Base-by-base conservation (phyloP, 192 early-diverging fungal species). In the Phycomyces blakesleeanus region DNA sequence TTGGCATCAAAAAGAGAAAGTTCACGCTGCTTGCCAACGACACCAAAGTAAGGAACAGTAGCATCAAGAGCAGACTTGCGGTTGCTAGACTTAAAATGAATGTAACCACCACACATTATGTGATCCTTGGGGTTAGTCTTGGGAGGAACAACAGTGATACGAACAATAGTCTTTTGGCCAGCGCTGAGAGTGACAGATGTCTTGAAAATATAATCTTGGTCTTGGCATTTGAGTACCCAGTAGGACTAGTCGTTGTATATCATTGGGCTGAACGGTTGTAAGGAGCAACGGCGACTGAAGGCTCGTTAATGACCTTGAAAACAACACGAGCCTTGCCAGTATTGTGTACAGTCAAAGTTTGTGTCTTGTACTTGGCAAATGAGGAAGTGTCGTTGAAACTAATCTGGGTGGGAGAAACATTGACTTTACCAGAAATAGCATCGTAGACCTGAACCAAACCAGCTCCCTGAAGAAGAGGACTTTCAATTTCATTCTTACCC, bases 361-460 rank as follows among this genome's bases (percentile, higher is more conserved):
- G 63, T 5, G 64, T 61, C 42, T 56, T 61, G 53, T 56, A 56
- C 34, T n/a, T n/a, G n/a, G 41, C 47, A 41, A 14, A 41, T 64
- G 75, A 52, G 16, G 70, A 68, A 15, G 75, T 72, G 57, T 85
- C 83, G 54, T 79, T 77, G 65, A 85, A 77, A 50, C 75, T 73
- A 54, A 85, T 71, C 42, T 69, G 66, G 38, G 75, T 74, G 18
- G 83, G 83, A 1, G 64, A 59, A 22, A 83, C 69, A 11, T 64
- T 51, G 18, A 69, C 51, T 8, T 61, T 59, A 38, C 71, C 64
- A 16, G 47, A 68, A 55, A 81, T 66, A 64, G 81, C 66, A 44
- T 73, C 71, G 61, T 73, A 72, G 57, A 78, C 66, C 55, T 85
- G 74, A 18, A 85, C 53, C n/a, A 85, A 68, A 60, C 83, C 83